Base-by-base conservation (phyloP, 1,284 basidiomycete species). In the Anthracocystis walkeri region DNA sequence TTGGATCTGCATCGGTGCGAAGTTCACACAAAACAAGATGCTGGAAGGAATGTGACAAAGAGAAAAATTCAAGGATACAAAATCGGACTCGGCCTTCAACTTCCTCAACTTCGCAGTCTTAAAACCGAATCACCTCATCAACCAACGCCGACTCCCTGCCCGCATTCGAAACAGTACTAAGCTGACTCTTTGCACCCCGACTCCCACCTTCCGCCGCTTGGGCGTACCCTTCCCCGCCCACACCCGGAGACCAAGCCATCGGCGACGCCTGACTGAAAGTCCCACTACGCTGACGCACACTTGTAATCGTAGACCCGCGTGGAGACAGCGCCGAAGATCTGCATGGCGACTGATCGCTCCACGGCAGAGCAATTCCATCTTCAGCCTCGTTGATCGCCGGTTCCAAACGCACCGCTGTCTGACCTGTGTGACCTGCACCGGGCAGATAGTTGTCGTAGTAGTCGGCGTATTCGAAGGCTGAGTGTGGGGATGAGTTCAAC, bases 391-490 rank as follows among this genome's bases (percentile, higher is more conserved):
- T 57, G n/a, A n/a, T n/a, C 4, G 33, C 11, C 14, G 0, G 41
- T 11, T 3, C 54, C 0, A 46, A 27, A 6, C 20, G 51, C 4
- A 29, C 23, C 7, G 66, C 54, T 10, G 33, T 35, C 14, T 49
- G 44, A 2, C 8, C 27, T n/a, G n/a, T n/a, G n/a, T n/a, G n/a
- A 29, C 29, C 29, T 4, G 35, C n/a, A 4, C 16, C 45, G 14
- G 58, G 44, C 18, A 58, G 14, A 16, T 62, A 65, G 35, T 42
- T 44, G 1, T 58, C 62, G 44, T 57, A 65, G 50, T 49, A 65
- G n/a, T 65, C 67, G 21, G 58, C 55, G 42, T 71, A 65, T n/a
- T 71, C 68, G 40, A 71, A 71, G 1, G 68, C 68, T 2, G 58
- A 51, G 23, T 71, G 62, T 10, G 62, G 68, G 4, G 68, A 65